phyloP scores from a whole-genome alignment of 2,329 filamentous ascomycete genomes.

The Beauveria brongniartii region DNA sequence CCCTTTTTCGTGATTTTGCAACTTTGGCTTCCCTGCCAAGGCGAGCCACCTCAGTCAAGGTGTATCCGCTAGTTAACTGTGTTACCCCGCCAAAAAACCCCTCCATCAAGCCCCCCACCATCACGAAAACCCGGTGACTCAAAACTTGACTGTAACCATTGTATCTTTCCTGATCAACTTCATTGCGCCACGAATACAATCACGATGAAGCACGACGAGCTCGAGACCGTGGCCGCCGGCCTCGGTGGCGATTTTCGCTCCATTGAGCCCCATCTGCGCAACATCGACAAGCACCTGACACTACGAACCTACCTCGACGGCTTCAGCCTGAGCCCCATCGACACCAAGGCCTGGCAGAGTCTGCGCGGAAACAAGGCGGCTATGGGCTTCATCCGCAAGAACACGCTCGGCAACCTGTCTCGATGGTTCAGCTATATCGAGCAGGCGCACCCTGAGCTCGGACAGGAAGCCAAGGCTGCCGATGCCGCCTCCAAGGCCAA shows the following conservation, averaged over 20 bases:
- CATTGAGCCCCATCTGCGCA: conserved; percentile 63
- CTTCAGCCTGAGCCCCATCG: conserved; percentile 67
- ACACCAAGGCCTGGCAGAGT: conserved; percentile 75
- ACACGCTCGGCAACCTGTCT: conserved; percentile 64
- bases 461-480: conserved; percentile 59
- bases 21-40: no score
- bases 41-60: not conserved
- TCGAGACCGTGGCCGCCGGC: conserved; percentile 41
- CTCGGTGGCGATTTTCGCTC: conserved; percentile 69
- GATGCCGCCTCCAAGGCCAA: conserved; percentile 63
- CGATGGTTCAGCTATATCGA: conserved; percentile 88
- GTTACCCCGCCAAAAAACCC: conserved; percentile 11
- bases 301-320: conserved; percentile 81
- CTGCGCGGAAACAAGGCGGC: conserved; percentile 81
- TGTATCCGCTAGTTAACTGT: no score
- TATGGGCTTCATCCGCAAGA: conserved; percentile 71
- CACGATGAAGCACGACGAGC: conserved; percentile 50
- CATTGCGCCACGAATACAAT: not conserved
- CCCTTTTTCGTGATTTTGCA: no score
- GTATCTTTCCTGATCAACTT: not conserved
- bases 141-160: conserved; percentile 5
- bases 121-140: conserved; percentile 20
- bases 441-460: conserved; percentile 68
- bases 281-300: conserved; percentile 80
- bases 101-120: conserved; percentile 15